Conservation (phyloP, 176 grass and related monocot genomes). For the Triticum monococcum region DNA sequence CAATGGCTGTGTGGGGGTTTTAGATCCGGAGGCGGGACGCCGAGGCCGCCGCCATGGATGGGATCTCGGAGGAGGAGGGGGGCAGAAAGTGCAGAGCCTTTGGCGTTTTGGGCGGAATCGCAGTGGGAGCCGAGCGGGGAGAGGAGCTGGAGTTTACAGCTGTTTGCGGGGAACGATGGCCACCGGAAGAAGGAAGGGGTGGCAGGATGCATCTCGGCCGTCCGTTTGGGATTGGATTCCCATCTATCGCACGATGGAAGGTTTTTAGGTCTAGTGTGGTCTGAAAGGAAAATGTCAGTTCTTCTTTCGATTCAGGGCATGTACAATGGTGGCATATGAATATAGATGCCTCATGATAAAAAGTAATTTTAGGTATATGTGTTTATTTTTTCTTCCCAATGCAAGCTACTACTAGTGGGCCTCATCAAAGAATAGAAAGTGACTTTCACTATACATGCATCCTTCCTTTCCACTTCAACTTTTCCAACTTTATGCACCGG, state of each 20-base stretch:
- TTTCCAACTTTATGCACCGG: too few relatives aligned
- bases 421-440: too few relatives aligned
- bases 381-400: too few relatives aligned
- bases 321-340: too few relatives aligned
- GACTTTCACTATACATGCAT: too few relatives aligned
- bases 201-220: conserved; percentile 27
- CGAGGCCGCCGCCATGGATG: conserved; percentile 41
- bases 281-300: too few relatives aligned
- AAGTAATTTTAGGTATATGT: too few relatives aligned
- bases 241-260: conserved; percentile 2
- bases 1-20: neutral
- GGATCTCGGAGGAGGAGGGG: conserved; percentile 35
- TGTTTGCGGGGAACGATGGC: neutral
- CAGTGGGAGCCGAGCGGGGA: neutral
- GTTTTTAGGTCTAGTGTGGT: neutral
- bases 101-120: conserved; percentile 12
- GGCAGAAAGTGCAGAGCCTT: conserved; percentile 18
- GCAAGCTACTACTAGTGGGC: too few relatives aligned
- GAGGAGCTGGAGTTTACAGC: conserved; percentile 35
- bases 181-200: conserved; percentile 30
- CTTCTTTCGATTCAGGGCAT: too few relatives aligned
- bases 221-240: neutral
- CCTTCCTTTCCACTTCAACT: too few relatives aligned
- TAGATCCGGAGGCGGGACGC: conserved; percentile 30
- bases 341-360: too few relatives aligned